These are phyloP conservation scores for Cryphonectria parasitica DNA, from an alignment of 2,329 filamentous ascomycete species.

Conservation along the genomic window DNA sequence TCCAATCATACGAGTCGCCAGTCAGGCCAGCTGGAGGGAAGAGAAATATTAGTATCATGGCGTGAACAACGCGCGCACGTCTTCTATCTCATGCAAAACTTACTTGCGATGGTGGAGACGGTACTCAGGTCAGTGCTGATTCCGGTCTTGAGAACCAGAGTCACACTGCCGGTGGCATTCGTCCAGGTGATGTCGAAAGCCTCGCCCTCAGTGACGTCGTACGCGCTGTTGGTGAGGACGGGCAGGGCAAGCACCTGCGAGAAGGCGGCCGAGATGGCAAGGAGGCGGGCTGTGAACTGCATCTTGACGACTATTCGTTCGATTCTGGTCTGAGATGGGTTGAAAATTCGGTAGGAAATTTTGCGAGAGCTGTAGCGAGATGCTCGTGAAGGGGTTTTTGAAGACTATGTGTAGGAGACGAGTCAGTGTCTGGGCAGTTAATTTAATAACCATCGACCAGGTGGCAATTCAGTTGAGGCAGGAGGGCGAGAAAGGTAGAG, in stretches of 20 bases:
- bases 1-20: constrained; percentile 45
- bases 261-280: constrained; percentile 42
- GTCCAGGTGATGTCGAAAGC: constrained; percentile 51
- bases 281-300: constrained; percentile 45
- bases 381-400: constrained; percentile 3
- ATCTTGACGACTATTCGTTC: constrained; percentile 40
- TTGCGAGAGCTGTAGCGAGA: constrained; percentile 14
- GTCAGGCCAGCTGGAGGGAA: constrained; percentile 39
- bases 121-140: constrained; percentile 40
- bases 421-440: not conserved
- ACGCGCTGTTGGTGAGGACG: constrained; percentile 40
- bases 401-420: not conserved
- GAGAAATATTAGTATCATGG: not conserved
- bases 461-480: not conserved
- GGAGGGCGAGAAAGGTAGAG: not conserved
- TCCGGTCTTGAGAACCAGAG: constrained; percentile 47
- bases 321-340: not conserved
- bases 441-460: not conserved
- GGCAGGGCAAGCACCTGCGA: constrained; percentile 34
- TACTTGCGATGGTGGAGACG: constrained; percentile 44
- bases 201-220: constrained; percentile 41
- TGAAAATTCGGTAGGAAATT: constrained; percentile 17
- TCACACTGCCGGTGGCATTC: constrained; percentile 46
- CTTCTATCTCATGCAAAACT: constrained; percentile 29
- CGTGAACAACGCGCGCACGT: not conserved